Evolutionary conservation across 495 filamentous ascomycete genomes (phyloP), one percentile per base, ranked within the genome.

Genomic region (Usnea hakonensis): DNA sequence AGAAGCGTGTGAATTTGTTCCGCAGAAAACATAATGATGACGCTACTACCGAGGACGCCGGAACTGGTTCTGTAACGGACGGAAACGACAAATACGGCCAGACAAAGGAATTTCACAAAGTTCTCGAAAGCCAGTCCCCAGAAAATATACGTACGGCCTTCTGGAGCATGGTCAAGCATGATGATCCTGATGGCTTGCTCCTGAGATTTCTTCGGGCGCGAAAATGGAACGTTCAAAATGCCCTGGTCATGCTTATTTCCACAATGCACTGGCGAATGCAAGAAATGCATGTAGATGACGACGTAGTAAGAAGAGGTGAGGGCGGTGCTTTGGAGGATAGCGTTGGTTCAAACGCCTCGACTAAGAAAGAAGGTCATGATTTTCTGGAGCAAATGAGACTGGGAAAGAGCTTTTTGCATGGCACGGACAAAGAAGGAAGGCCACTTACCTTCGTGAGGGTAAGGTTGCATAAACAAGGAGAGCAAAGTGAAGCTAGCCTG

Each of bases 361-460:
- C 81, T 32, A 84, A 82, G 72, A 85, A 87, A 73, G 85, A 83
- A 59, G 90, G 82, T 8, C 81, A 87, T 23, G 92, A 96, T 63
- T 97, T 98, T 71, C 67, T 97, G 64, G 75, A 79, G 13, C 94
- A 98, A 72, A 78, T 94, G 64, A 80, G 90, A 53, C 81, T 94
- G 79, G 94, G 94, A n/a, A 98, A 97, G 79, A 94, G 90, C 73
- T 97, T 88, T 72, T 76, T 97, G 59, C 93, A 96, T 72, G 95
- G 94, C 1, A 74, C 81, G 30, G 94, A 98, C 72, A 92, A 89
- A 68, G 77, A 81, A 19, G 95, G 91, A 8, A 79, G 94, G 40
- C 95, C 94, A 0, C 88, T 97, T 65, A 97, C 93, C 70, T 78
- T 90, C 60, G 88, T 97, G 50, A 82, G 91, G 44, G 91, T 91